Base-by-base conservation (phyloP, 2,329 filamentous ascomycete species). In the Paramyrothecium roridum region DNA sequence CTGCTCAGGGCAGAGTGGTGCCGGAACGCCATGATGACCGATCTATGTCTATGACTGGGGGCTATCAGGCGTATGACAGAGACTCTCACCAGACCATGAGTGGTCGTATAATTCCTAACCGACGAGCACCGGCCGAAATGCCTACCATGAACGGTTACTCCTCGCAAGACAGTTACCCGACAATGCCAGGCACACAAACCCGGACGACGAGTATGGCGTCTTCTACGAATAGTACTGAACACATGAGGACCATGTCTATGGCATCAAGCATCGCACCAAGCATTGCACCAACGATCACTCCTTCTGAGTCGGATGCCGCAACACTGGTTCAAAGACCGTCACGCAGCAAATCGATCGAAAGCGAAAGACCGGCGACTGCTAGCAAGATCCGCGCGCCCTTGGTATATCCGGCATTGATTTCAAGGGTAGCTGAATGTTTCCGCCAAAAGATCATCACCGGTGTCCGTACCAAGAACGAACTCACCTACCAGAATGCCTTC, bases 401-500 rank as follows among this genome's bases (percentile, higher is more conserved):
- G 20, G 93, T 98, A 1, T 98, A 99, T 69, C 95, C 95, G 22
- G 95, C 95, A 37, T 77, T 98, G 49, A 79, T 99, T 20, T 98
- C 95, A n/a, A 86, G 90, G 53, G 95, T 99, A 4, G 93, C 90
- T 46, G 90, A 96, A 65, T 92, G 91, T 54, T 98, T 99, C 73
- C 87, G 91, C 52, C 91, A 96, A 64, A 88, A 93, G 71, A 92
- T 99, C 50, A 84, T 87, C 22, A 83, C 93, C 22, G 87, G 89
- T 53, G 95, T 98, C 67, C 86, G 93, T 59, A 92, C 91, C 60
- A 99, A 99, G 80, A 97, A 99, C 78, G 93, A 93, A 54, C 79
- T 99, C 58, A 92, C 93, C 2, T 99, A 99, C 77, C 96, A 96
- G 72, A 96, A 95, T 73, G 91, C 93, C 3, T 99, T 99, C 70